A percentile compares a stretch with the other conserved stretches of the same genome.
Conservation (phyloP, 2,329 filamentous ascomycete genomes). For the Aspergillus piperis region DNA sequence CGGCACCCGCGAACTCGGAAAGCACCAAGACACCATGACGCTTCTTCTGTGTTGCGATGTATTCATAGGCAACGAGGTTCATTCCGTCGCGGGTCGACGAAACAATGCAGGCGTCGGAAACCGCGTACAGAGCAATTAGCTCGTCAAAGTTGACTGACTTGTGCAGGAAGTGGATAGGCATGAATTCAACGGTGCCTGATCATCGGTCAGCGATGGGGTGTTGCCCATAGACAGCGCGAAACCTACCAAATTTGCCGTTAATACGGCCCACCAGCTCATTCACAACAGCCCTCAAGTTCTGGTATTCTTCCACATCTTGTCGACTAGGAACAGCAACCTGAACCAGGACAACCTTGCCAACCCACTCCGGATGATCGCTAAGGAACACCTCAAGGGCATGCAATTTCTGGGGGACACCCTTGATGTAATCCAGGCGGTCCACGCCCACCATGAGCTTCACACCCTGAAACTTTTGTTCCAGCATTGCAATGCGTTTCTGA, state of each 20-base stretch:
- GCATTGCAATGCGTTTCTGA: conserved; percentile 78
- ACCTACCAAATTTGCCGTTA: conserved; percentile 68
- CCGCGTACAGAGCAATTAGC: conserved; percentile 87
- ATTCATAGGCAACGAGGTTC: conserved; percentile 98
- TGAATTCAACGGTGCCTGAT: conserved; percentile 86
- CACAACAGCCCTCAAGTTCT: conserved; percentile 90
- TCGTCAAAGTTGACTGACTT: conserved; percentile 95
- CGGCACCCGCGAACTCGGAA: conserved; percentile 94
- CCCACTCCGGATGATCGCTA: conserved; percentile 96
- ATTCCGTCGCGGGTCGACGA: conserved; percentile 97
- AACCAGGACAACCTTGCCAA: conserved; percentile 93
- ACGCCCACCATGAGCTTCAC: conserved; percentile 97
- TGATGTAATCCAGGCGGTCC: conserved; percentile 97
- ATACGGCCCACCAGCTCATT: conserved; percentile 97
- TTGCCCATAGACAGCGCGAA: background rate
- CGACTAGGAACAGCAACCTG: conserved; percentile 94
- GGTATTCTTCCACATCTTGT: conserved; percentile 96
- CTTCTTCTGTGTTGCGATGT: conserved; percentile 89
- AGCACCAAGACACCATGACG: conserved; percentile 92
- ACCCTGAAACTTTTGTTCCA: conserved; percentile 89
- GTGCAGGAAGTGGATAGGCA: conserved; percentile 98
- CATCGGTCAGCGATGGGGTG: conserved; percentile 16
- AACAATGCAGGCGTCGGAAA: conserved; percentile 88
- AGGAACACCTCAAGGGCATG: conserved; percentile 96
- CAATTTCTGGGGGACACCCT: conserved; percentile 95